A percentile compares a stretch with the other conserved stretches of the same genome.
phyloP scores from a whole-genome alignment of 176 grass and related monocot species.

The Zea mays region DNA sequence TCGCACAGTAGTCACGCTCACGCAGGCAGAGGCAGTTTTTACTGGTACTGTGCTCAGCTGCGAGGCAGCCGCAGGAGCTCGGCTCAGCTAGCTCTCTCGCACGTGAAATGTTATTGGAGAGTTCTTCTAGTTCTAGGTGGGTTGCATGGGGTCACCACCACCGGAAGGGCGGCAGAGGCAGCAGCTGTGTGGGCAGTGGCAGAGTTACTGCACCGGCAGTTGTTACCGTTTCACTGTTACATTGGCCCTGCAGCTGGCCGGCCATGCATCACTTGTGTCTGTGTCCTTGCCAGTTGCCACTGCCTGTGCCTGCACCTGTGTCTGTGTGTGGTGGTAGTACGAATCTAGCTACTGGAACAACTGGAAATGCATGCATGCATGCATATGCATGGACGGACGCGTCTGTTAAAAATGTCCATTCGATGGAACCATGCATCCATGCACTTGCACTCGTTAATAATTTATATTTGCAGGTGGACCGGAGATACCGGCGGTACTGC shows the following conservation, averaged over 20 bases:
- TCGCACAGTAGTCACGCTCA: neutral
- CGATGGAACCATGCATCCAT: neutral
- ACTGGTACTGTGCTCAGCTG: slow-evolving; percentile 4
- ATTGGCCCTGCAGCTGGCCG: neutral
- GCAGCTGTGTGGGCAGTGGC: too few species aligned
- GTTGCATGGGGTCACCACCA: neutral
- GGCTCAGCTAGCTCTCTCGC: neutral
- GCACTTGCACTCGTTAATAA: too few species aligned
- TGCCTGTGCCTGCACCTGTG: neutral
- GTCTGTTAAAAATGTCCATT: neutral
- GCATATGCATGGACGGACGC: too few species aligned
- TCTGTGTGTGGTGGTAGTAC: neutral
- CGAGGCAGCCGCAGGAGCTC: neutral
- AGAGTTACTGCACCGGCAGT: slow-evolving; percentile 15
- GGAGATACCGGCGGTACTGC: slow-evolving; percentile 74
- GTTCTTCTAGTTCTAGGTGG: slow-evolving; percentile 25
- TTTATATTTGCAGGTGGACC: slow-evolving; percentile 56
- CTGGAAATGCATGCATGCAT: neutral
- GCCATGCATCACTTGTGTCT: neutral
- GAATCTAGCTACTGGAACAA: neutral
- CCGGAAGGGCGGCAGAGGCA: neutral
- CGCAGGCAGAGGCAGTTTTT: neutral
- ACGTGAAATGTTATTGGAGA: slow-evolving; percentile 21
- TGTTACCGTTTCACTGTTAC: slow-evolving; percentile 52
- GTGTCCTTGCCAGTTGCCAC: neutral